A percentile compares a stretch with the other conserved stretches of the same genome.
These are phyloP conservation scores for Polytrichum formosum DNA, from an alignment of 225 moss, liverwort and hornwort species.

Conservation along the genomic window DNA sequence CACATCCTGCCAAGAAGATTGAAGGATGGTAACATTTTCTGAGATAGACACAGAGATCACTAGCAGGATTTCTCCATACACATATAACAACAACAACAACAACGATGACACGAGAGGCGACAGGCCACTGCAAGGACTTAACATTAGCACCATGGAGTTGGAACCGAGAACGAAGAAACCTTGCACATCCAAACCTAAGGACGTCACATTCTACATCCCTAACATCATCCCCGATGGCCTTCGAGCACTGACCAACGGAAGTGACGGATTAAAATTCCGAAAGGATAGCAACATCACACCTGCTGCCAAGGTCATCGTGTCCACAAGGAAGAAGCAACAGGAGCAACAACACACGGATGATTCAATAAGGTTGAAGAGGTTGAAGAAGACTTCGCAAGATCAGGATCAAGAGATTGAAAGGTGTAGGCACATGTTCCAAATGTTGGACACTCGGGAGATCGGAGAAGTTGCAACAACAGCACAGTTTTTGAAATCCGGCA, in stretches of 20 bases:
- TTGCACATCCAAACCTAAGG: not conserved
- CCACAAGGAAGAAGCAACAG: not conserved
- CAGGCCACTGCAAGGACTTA: not conserved
- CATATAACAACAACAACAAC: not conserved
- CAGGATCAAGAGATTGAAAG: not conserved
- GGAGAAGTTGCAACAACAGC: not conserved
- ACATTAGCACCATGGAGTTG: no score
- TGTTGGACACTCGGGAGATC: slow-evolving; percentile 4
- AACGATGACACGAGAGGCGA: not conserved
- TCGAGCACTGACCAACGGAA: slow-evolving; percentile 2
- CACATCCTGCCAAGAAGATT: no score
- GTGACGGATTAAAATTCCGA: slow-evolving; percentile 1
- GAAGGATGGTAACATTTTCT: slow-evolving; percentile 1
- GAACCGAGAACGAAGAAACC: slow-evolving; percentile 4
- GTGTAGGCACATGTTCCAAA: slow-evolving; percentile 1
- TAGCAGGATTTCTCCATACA: not conserved
- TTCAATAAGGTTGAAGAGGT: not conserved
- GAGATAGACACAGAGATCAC: slow-evolving; percentile 1
- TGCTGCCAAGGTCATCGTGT: not conserved
- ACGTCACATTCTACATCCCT: slow-evolving; percentile 2
- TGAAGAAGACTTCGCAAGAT: not conserved
- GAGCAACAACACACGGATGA: not conserved
- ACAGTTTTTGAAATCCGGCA: no score
- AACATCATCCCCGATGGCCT: not conserved
- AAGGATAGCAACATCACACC: not conserved